Evolutionary conservation across 2,329 filamentous ascomycete species (phyloP).

Genomic region (Elsinoe fawcettii): DNA sequence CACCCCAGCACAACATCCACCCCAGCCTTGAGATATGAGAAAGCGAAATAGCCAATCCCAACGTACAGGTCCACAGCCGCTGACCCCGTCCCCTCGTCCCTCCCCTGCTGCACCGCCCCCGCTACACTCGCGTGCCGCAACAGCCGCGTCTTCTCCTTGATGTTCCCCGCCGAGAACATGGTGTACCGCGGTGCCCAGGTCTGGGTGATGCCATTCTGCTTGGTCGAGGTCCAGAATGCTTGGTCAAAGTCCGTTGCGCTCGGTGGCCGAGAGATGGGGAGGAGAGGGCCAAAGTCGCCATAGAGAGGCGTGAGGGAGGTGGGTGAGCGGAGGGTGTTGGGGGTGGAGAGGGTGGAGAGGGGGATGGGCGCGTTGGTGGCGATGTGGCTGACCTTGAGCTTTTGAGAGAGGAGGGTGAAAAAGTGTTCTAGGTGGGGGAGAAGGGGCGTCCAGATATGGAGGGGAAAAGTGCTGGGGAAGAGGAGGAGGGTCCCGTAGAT

Average conservation of each 20-base stretch:
- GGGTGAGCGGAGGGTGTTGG: constrained; percentile 70
- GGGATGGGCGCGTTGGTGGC: constrained; percentile 53
- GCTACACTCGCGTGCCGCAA: constrained; percentile 40
- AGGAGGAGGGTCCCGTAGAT: constrained; percentile 53
- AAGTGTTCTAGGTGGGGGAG: constrained; percentile 26
- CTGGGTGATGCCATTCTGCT: constrained; percentile 69
- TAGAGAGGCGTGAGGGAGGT: constrained; percentile 60
- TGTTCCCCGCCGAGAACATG: constrained; percentile 89
- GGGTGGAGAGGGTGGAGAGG: constrained; percentile 25
- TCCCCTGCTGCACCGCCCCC: constrained; percentile 27
- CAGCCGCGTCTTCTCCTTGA: constrained; percentile 78
- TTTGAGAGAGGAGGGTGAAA: constrained; percentile 35
- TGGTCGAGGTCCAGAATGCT: constrained; percentile 72
- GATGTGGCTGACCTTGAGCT: constrained; percentile 47
- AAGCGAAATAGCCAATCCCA: constrained; percentile 89
- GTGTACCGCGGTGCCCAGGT: constrained; percentile 84
- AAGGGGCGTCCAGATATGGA: constrained; percentile 29
- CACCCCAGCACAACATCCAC: constrained; percentile 67
- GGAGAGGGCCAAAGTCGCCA: constrained; percentile 61
- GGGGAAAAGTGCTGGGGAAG: constrained; percentile 43
- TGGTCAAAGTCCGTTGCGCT: constrained; percentile 49
- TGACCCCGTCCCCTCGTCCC: constrained; percentile 20
- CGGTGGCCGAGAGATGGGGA: constrained; percentile 18
- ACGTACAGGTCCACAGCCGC: constrained; percentile 70
- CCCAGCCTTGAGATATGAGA: constrained; percentile 68